Evolutionary conservation across 2,329 filamentous ascomycete genomes (phyloP), one percentile per base, ranked within the genome.

Genomic region (Colletotrichum coccodes): DNA sequence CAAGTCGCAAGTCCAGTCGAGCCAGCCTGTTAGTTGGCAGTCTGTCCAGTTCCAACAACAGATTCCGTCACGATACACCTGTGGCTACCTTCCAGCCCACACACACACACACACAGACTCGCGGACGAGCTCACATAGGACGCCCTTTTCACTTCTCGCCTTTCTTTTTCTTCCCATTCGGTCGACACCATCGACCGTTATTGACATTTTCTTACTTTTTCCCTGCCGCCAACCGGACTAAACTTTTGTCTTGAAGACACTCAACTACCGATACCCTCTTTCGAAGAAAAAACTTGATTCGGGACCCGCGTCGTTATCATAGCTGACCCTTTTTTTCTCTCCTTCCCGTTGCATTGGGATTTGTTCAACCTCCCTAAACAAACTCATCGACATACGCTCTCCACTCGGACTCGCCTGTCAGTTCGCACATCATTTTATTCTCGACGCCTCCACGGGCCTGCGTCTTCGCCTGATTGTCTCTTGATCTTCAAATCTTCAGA

Each of bases 401-500:
- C 67, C 63, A 67, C 66, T 40, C 60, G 38, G 54, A 54, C 30
- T 53, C 40, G 64, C 59, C 65, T 64, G 60, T 67, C 64, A 70
- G 68, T 69, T 70, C 44, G 68, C 65, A 69, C 59, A 69, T 65
- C 68, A 69, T 42, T 60, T 69, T 36, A 32, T 34, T 47, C 26
- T 54, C 14, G 47, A 71, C 53, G 36, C 30, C 53, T 46, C 54
- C 46, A 30, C 49, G 54, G 50, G 46, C 63, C 63, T 50, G 56
- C 54, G 60, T 64, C 62, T 68, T 56, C 49, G 66, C 71, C 61
- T 73, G 70, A 73, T 73, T 72, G 72, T 66, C 72, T 68, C 70
- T 71, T 72, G 72, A 73, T 73, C 71, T 71, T 44, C 71, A 44
- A 28, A 34, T 64, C 61, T 68, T 72, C 71, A 68, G 64, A 71